Base-by-base conservation (phyloP, 768 basidiomycete genomes). In the Suillus cothurnatus region DNA sequence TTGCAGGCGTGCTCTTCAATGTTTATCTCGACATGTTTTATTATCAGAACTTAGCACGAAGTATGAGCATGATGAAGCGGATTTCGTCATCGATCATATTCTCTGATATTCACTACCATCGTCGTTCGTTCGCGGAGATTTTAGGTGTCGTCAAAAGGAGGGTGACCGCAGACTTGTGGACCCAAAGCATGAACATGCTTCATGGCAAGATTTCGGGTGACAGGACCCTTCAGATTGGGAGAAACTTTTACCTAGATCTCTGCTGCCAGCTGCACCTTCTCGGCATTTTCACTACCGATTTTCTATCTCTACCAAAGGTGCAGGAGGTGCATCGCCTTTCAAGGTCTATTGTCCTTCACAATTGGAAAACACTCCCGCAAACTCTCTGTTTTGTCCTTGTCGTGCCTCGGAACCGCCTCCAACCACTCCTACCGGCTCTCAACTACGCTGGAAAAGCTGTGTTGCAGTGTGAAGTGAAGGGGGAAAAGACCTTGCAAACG, bases 121-220 rank as follows among this genome's bases (percentile, higher is more conserved):
- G 88, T 12, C 75, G 75, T 43, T 81, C 79, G 41, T 86, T 87
- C 61, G 85, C 76, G 0, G 66, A 77, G 3, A 72, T 89, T 47
- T 72, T 89, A 14, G 70, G 70, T 19, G 68, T 80, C 19, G 74
- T 85, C 39, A 80, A 79, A 64, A 72, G 70, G 23, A 73, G 76
- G 47, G 71, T 81, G 6, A 63, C 66, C n/a, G 69, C 74, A 3
- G 73, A 81, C 52, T 7, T 7, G 32, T 89, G 88, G 88, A 58
- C 32, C 0, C 64, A 72, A 26, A 73, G 78, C 15, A 80, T 89
- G 77, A 66, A 69, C 12, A 59, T 64, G 61, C 47, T 79, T 81
- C 64, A 64, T 78, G 23, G 67, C 4, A 7, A 59, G 12, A 61
- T 73, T 4, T 0, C 26, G 36, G 32, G 4, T 5, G 71, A 75